Conservation (phyloP, 148 eudicot species). For the Rheum nobile region DNA sequence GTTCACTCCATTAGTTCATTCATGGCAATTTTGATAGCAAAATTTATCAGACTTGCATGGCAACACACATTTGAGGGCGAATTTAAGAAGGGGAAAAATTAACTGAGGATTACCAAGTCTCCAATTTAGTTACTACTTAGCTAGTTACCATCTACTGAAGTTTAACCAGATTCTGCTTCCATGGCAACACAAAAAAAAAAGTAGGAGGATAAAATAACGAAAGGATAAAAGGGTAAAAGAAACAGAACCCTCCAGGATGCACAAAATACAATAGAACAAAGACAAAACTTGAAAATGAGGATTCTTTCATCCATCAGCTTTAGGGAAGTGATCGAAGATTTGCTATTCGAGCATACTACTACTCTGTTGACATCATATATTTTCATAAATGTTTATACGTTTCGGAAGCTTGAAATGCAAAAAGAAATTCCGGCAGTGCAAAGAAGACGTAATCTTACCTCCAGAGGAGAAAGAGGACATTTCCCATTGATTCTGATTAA, state of each 20-base stretch:
- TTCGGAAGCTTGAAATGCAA: background rate
- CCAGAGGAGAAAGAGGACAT: constrained; percentile 93
- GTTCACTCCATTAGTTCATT: background rate
- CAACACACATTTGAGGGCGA: background rate
- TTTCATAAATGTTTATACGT: background rate
- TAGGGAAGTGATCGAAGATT: background rate
- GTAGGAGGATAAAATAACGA: background rate
- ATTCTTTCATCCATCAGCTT: background rate
- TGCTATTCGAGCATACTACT: background rate
- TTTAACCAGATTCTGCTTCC: background rate
- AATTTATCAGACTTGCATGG: background rate
- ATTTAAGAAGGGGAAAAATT: background rate
- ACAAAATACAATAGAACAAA: background rate
- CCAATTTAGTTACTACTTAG: background rate
- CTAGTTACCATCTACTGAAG: background rate
- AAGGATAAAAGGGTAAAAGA: background rate
- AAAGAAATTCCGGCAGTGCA: background rate
- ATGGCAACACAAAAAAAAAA: background rate
- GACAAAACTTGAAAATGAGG: background rate
- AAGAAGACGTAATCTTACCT: constrained; percentile 36
- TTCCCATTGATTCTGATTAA: constrained; percentile 84
- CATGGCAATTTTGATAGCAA: background rate
- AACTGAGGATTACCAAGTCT: background rate
- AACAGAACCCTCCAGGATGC: background rate
- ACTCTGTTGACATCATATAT: background rate